Conservation (phyloP, 305 asterid species). For the Ilex paraguariensis region DNA sequence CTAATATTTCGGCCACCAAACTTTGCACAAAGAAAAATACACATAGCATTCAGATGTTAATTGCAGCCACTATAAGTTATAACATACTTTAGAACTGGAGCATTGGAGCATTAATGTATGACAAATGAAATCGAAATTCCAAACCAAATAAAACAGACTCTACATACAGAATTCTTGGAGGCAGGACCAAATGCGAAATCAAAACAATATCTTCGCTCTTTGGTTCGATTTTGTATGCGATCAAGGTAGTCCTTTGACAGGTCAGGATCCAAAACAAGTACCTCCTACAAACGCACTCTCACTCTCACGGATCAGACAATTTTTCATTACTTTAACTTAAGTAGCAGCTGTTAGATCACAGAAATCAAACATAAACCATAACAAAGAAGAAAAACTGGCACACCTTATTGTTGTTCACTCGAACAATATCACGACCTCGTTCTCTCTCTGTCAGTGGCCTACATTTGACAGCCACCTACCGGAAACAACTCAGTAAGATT, state of each 20-base stretch:
- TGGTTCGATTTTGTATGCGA: conserved; percentile 76
- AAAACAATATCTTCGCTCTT: conserved; percentile 72
- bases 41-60: no score
- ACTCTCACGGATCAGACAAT: conserved; percentile 2
- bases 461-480: conserved; percentile 89
- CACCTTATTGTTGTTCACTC: conserved; percentile 78
- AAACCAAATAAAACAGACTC: neutral
- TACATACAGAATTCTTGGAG: conserved; percentile 61
- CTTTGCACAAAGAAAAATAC: no score
- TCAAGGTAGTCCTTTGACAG: conserved; percentile 84
- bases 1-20: no score
- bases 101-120: no score
- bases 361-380: conserved; percentile 3
- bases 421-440: conserved; percentile 66
- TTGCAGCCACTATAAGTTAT: no score
- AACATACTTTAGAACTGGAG: neutral
- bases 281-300: conserved; percentile 56
- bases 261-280: conserved; percentile 91
- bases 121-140: neutral
- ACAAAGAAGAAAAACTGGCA: conserved; percentile 4
- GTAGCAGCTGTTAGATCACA: neutral
- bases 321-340: neutral
- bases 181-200: conserved; percentile 82
- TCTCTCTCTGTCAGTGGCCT: conserved; percentile 79
- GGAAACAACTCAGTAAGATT: conserved; percentile 7